These are phyloP conservation scores for Globisporangium orthogonon DNA, from an alignment of 352 stramenopile species.

Conservation along the genomic window DNA sequence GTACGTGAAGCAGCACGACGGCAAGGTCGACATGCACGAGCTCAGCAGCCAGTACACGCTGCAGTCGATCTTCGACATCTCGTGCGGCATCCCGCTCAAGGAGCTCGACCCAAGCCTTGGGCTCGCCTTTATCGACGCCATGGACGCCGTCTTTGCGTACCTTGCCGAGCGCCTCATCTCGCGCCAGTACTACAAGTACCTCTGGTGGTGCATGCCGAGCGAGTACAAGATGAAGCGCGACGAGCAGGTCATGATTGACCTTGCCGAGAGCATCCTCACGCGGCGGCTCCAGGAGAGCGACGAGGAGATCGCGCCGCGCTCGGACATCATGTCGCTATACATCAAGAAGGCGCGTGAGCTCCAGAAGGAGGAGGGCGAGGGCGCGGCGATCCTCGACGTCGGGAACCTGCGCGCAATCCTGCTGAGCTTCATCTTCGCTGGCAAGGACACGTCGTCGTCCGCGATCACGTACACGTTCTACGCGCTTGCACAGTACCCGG, in stretches of 20 bases:
- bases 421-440: conserved; percentile 55
- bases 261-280: conserved; percentile 44
- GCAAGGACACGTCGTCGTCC: background rate
- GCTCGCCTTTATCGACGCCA: conserved; percentile 36
- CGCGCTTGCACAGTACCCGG: conserved; percentile 45
- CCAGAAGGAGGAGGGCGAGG: background rate
- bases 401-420: conserved; percentile 55
- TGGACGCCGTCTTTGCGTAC: conserved; percentile 53
- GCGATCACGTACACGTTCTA: conserved; percentile 18
- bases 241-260: conserved; percentile 20
- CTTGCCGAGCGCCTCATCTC: conserved; percentile 50
- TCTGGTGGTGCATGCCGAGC: conserved; percentile 54
- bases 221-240: conserved; percentile 31
- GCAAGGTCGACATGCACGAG: conserved; percentile 37
- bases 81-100: conserved; percentile 36
- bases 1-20: too few relatives aligned
- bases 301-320: conserved; percentile 21
- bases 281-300: conserved; percentile 27
- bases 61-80: conserved; percentile 50
- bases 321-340: conserved; percentile 48
- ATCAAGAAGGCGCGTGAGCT: conserved; percentile 43
- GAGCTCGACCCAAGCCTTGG: conserved; percentile 22
- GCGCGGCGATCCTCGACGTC: conserved; percentile 9
- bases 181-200: conserved; percentile 59
- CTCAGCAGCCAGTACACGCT: conserved; percentile 46